Percentiles rank a stretch among this genome's conserved stretches.
Conservation (phyloP, 1,139 yeast genomes). For the Protomyces lactucae-debilis region DNA sequence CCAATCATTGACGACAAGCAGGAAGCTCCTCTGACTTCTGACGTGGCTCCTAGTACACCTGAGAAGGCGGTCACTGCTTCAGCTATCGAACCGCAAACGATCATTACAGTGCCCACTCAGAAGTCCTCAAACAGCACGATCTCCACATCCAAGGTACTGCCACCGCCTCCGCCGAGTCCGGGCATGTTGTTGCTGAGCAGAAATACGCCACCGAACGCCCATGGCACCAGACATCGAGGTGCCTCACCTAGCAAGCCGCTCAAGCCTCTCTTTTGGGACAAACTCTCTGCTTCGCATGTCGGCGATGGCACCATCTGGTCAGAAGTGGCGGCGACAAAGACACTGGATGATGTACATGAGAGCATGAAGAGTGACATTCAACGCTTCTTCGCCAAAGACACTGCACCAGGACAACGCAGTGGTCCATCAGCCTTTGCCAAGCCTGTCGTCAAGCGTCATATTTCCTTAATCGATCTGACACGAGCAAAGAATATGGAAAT, state of each 20-base stretch:
- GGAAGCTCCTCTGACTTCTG: neutral
- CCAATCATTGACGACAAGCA: neutral
- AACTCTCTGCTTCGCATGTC: neutral
- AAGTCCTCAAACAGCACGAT: too few relatives aligned
- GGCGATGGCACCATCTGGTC: slow-evolving; percentile 9
- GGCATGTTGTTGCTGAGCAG: neutral
- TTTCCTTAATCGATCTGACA: slow-evolving; percentile 5
- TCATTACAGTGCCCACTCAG: neutral
- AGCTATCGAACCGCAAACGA: neutral
- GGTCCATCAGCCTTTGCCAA: neutral
- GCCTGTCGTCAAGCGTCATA: neutral
- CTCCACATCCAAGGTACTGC: too few relatives aligned
- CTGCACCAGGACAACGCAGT: neutral
- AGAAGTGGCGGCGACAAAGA: neutral
- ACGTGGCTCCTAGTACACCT: neutral
- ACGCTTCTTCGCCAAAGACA: slow-evolving; percentile 4
- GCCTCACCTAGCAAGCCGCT: neutral
- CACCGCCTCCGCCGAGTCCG: neutral
- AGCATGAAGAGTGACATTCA: slow-evolving; percentile 9
- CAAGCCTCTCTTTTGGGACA: slow-evolving; percentile 24
- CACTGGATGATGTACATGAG: slow-evolving; percentile 1
- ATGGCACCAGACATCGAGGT: neutral
- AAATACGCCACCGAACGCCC: neutral
- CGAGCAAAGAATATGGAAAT: slow-evolving; percentile 16
- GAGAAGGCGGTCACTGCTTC: neutral